Percentiles rank a stretch among this genome's conserved stretches.
Evolutionary conservation across 2,329 filamentous ascomycete genomes (phyloP).

Genomic region (Colletotrichum orchidophilum): DNA sequence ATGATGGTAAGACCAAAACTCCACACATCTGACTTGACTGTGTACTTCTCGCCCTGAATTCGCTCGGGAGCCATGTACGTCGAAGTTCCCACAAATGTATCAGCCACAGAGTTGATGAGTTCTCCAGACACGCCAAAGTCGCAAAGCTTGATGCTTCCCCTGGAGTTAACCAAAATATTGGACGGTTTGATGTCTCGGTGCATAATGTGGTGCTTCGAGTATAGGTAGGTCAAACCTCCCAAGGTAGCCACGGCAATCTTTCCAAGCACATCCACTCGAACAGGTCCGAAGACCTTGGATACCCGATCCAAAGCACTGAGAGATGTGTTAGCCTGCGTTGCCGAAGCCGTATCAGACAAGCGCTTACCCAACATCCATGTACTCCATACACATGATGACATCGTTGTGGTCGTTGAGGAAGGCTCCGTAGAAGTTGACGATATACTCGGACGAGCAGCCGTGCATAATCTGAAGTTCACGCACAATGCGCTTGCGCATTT

Average conservation of each 20-base stretch:
- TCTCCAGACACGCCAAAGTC: slow-evolving; percentile 99
- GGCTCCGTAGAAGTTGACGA: slow-evolving; percentile 97
- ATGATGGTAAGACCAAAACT: slow-evolving; percentile 95
- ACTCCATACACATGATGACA: slow-evolving; percentile 99
- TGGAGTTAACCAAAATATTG: slow-evolving; percentile 95
- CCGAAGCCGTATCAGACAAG: background rate
- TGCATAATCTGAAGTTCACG: slow-evolving; percentile 98
- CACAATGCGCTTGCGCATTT: slow-evolving; percentile 96
- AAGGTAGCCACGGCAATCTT: slow-evolving; percentile 98
- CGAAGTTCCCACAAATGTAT: slow-evolving; percentile 97
- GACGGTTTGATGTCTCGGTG: slow-evolving; percentile 99
- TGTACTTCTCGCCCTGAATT: slow-evolving; percentile 96
- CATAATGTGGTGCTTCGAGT: slow-evolving; percentile 97
- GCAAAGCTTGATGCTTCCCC: slow-evolving; percentile 94
- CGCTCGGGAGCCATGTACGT: slow-evolving; percentile 99
- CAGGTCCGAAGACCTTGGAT: slow-evolving; percentile 92
- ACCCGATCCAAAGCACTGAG: slow-evolving; percentile 89
- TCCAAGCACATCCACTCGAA: slow-evolving; percentile 94
- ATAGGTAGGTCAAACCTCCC: slow-evolving; percentile 93
- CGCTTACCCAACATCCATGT: slow-evolving; percentile 97
- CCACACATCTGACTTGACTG: slow-evolving; percentile 98
- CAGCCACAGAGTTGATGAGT: slow-evolving; percentile 95
- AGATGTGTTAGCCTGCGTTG: slow-evolving; percentile 34
- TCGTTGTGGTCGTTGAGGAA: slow-evolving; percentile 97
- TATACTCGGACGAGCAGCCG: slow-evolving; percentile 95